Percentiles rank a stretch among this genome's conserved stretches.
Conservation (phyloP, 139 green algal species). For the Ostreobium quekettii region DNA sequence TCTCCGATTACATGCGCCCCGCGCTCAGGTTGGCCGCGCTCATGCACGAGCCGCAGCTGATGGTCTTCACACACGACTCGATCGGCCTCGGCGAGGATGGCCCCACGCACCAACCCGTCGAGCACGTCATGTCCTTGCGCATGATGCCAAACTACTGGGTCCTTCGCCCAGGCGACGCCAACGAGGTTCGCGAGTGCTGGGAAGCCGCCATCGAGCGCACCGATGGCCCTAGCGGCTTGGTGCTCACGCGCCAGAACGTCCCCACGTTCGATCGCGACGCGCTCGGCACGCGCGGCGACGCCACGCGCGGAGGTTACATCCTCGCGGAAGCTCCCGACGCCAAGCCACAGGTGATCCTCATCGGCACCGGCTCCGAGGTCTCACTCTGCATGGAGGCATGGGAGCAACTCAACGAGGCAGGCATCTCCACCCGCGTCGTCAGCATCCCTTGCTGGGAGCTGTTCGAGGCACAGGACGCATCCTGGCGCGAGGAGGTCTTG, state of each 20-base stretch:
- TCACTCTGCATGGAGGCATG: slow-evolving; percentile 73
- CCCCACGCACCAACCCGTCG: slow-evolving; percentile 96
- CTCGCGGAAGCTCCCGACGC: slow-evolving; percentile 53
- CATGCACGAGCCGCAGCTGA: slow-evolving; percentile 48
- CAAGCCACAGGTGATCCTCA: slow-evolving; percentile 87
- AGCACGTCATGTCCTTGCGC: slow-evolving; percentile 96
- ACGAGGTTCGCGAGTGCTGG: slow-evolving; percentile 92
- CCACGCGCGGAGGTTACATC: slow-evolving; percentile 84
- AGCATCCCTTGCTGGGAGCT: slow-evolving; percentile 95
- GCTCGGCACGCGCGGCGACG: slow-evolving; percentile 65
- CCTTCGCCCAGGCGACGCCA: slow-evolving; percentile 87
- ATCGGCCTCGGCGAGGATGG: slow-evolving; percentile 99
- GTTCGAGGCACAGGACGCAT: slow-evolving; percentile 82
- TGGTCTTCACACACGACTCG: slow-evolving; percentile 99
- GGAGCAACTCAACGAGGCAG: slow-evolving; percentile 13
- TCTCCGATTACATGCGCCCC: slow-evolving; percentile 98
- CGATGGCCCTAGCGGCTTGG: slow-evolving; percentile 77
- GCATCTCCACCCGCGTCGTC: slow-evolving; percentile 63
- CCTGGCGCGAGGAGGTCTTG: slow-evolving; percentile 73
- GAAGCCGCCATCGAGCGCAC: slow-evolving; percentile 70
- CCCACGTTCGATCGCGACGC: slow-evolving; percentile 78
- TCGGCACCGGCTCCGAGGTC: slow-evolving; percentile 93
- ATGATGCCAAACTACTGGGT: slow-evolving; percentile 98
- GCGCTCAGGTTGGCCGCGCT: slow-evolving; percentile 94
- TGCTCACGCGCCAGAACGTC: slow-evolving; percentile 93